A percentile compares a stretch with the other conserved stretches of the same genome.
Evolutionary conservation across 805 yeast species (phyloP).

Genomic region (Blastobotrys parvus): DNA sequence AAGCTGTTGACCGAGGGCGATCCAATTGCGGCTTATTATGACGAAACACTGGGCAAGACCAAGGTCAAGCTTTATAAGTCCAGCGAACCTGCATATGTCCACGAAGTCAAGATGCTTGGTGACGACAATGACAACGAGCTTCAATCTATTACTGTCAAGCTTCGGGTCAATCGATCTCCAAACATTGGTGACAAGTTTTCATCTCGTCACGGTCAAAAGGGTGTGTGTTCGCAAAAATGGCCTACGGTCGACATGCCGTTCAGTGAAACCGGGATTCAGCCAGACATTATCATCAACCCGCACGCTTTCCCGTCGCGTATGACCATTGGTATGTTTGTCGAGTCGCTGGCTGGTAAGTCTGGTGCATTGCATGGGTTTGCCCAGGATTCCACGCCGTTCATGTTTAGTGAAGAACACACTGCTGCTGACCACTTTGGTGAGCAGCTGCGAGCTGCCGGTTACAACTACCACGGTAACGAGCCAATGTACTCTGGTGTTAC

Average conservation of each 20-base stretch:
- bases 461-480: constrained; percentile 96
- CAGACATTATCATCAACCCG: constrained; percentile 95
- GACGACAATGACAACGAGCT: constrained; percentile 76
- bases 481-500: constrained; percentile 99
- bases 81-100: constrained; percentile 88
- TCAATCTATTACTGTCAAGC: constrained; percentile 79
- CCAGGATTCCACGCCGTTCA: constrained; percentile 97
- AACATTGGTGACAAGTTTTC: constrained; percentile 97
- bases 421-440: constrained; percentile 98
- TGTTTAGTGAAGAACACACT: constrained; percentile 80
- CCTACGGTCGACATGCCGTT: constrained; percentile 96
- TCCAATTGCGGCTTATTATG: constrained; percentile 87
- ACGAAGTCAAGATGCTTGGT: constrained; percentile 87
- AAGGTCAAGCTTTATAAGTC: constrained; percentile 90
- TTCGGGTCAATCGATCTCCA: constrained; percentile 85
- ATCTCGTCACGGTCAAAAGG: constrained; percentile 97
- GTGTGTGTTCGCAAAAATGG: constrained; percentile 98
- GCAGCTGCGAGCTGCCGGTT: constrained; percentile 79
- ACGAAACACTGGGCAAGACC: constrained; percentile 84
- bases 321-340: constrained; percentile 99
- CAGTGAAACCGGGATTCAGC: constrained; percentile 92
- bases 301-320: constrained; percentile 99
- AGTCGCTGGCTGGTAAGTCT: constrained; percentile 96
- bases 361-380: constrained; percentile 98
- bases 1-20: constrained; percentile 88